These are phyloP conservation scores for Liquidambar formosana DNA, from an alignment of 164 flowering plant genomes.

Conservation along the genomic window DNA sequence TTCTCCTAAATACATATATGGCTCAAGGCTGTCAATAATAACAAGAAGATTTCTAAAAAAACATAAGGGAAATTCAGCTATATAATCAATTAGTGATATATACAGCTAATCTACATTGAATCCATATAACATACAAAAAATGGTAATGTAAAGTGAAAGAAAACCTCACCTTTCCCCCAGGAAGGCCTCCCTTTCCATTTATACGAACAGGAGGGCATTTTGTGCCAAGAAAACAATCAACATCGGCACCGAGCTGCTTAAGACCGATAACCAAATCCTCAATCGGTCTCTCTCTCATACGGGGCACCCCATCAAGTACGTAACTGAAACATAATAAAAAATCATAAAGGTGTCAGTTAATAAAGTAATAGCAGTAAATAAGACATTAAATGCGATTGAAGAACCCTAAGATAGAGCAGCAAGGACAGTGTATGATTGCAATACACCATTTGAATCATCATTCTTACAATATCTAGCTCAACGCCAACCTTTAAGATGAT, in stretches of 20 bases:
- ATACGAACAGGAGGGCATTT: conserved; percentile 94
- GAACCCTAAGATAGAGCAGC: background rate
- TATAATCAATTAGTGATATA: too few relatives aligned
- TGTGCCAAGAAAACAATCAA: conserved; percentile 83
- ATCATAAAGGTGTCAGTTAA: background rate
- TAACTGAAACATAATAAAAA: conserved; percentile 50
- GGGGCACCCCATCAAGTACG: conserved; percentile 93
- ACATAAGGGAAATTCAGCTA: too few relatives aligned
- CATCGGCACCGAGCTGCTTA: conserved; percentile 98
- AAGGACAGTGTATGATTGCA: background rate
- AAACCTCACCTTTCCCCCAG: conserved; percentile 85
- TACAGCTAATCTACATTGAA: background rate
- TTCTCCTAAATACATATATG: too few relatives aligned
- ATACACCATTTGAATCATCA: background rate
- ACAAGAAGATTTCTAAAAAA: too few relatives aligned
- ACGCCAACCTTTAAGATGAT: background rate
- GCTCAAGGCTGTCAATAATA: too few relatives aligned
- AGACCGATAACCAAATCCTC: conserved; percentile 89
- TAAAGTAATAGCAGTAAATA: background rate
- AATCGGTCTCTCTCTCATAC: conserved; percentile 99
- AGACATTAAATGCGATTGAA: background rate
- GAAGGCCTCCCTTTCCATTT: conserved; percentile 93
- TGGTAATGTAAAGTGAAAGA: background rate
- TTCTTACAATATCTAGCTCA: background rate
- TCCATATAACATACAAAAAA: background rate